Percentiles rank a stretch among this genome's conserved stretches.
Evolutionary conservation across 116 monocot genomes (phyloP).

Genomic region (Iris pallida): DNA sequence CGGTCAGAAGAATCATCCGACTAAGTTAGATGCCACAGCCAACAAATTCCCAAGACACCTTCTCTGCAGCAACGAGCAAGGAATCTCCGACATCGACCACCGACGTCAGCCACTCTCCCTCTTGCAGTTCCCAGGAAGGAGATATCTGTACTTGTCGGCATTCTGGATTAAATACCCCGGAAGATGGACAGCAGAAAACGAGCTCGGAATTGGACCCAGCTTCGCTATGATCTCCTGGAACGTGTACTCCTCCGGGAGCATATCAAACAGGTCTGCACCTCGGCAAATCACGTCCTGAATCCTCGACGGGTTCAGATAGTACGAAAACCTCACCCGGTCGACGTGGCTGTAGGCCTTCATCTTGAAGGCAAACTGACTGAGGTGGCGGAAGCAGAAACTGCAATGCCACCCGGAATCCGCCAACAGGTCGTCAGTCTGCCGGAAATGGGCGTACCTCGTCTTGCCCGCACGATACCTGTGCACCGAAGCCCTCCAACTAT

Average conservation of each 20-base stretch:
- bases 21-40: slow-evolving; percentile 15
- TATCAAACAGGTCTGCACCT: slow-evolving; percentile 49
- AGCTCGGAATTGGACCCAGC: slow-evolving; percentile 47
- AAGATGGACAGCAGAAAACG: slow-evolving; percentile 45
- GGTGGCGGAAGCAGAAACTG: slow-evolving; percentile 78
- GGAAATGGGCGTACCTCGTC: slow-evolving; percentile 72
- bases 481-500: slow-evolving; percentile 49
- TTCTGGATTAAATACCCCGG: slow-evolving; percentile 37
- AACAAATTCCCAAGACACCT: background rate
- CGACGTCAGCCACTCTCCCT: slow-evolving; percentile 41
- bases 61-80: slow-evolving; percentile 5
- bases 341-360: slow-evolving; percentile 91
- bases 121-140: slow-evolving; percentile 44
- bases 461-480: slow-evolving; percentile 52
- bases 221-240: slow-evolving; percentile 55
- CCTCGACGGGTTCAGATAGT: slow-evolving; percentile 32
- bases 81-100: background rate
- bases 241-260: slow-evolving; percentile 56
- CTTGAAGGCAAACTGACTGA: slow-evolving; percentile 70
- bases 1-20: slow-evolving; percentile 19
- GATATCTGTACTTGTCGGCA: slow-evolving; percentile 38
- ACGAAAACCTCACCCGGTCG: slow-evolving; percentile 39
- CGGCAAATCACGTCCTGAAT: slow-evolving; percentile 49
- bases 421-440: slow-evolving; percentile 64
- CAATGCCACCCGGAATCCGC: slow-evolving; percentile 91